These are phyloP conservation scores for Parietaria judaica DNA, from an alignment of 306 rosid species.

Conservation along the genomic window DNA sequence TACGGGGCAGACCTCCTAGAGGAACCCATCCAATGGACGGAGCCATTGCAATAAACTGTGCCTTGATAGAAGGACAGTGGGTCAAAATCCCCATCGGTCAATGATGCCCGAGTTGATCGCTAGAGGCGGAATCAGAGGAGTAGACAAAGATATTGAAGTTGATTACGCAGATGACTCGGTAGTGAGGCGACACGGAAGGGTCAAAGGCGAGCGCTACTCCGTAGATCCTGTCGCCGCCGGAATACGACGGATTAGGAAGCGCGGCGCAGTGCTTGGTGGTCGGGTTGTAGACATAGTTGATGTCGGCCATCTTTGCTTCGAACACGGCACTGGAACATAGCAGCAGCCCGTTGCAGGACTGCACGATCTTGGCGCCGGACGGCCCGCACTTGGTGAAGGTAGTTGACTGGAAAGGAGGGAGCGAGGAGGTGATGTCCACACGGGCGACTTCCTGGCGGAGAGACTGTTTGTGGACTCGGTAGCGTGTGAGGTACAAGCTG, in stretches of 20 bases:
- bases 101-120: slow-evolving; percentile 5
- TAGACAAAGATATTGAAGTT: slow-evolving; percentile 5
- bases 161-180: slow-evolving; percentile 9
- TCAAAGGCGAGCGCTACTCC: slow-evolving; percentile 11
- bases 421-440: neutral
- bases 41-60: slow-evolving; percentile 27
- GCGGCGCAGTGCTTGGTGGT: neutral
- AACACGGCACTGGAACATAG: neutral
- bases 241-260: neutral
- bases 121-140: slow-evolving; percentile 9
- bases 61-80: slow-evolving; percentile 2
- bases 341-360: slow-evolving; percentile 26
- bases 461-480: too few relatives aligned
- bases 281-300: slow-evolving; percentile 11
- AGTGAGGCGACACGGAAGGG: slow-evolving; percentile 8
- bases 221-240: neutral
- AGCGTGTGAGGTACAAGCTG: slow-evolving; percentile 1
- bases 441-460: neutral
- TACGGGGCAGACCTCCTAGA: slow-evolving; percentile 2
- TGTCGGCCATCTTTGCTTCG: neutral
- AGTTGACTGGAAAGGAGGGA: neutral
- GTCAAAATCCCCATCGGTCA: neutral
- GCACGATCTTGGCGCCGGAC: neutral
- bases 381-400: neutral
- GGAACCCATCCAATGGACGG: slow-evolving; percentile 24